Evolutionary conservation across 202 grass and related monocot species (phyloP).

Genomic region (Elaeis oleifera): DNA sequence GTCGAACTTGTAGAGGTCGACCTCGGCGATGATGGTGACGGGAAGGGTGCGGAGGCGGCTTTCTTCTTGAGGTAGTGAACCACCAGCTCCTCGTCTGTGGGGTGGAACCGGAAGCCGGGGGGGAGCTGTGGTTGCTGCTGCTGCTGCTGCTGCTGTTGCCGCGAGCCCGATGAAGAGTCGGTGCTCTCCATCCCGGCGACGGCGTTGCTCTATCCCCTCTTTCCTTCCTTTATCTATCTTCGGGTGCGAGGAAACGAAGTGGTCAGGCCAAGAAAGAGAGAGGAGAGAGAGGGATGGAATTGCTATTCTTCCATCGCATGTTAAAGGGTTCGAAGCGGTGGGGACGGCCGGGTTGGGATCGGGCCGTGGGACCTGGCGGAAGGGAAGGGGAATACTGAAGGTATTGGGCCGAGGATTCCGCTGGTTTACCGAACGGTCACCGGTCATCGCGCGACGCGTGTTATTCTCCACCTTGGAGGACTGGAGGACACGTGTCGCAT

Average conservation of each 20-base stretch:
- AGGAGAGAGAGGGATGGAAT: too few relatives aligned
- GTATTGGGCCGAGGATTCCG: conserved; percentile 66
- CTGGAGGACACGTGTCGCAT: too few relatives aligned
- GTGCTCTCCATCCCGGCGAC: conserved; percentile 47
- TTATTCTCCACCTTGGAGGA: neutral
- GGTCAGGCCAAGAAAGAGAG: too few relatives aligned
- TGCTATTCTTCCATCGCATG: too few relatives aligned
- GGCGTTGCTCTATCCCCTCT: too few relatives aligned
- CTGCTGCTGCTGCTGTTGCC: conserved; percentile 29
- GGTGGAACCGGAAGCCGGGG: conserved; percentile 47
- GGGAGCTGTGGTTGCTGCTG: conserved; percentile 21
- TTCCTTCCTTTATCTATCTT: too few relatives aligned
- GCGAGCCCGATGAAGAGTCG: conserved; percentile 51
- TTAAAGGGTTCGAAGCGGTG: conserved; percentile 2
- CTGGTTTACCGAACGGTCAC: conserved; percentile 52
- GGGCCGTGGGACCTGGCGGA: conserved; percentile 7
- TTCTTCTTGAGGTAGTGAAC: conserved; percentile 97
- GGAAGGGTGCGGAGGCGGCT: conserved; percentile 65
- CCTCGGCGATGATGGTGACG: conserved; percentile 79
- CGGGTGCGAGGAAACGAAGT: too few relatives aligned
- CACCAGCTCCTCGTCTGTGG: conserved; percentile 56
- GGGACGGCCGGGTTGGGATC: neutral
- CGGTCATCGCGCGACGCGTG: neutral
- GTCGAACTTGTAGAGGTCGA: conserved; percentile 96
- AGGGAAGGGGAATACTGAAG: conserved; percentile 38